phyloP scores from a whole-genome alignment of 805 yeast species.

The Ogataea nonfermentans region DNA sequence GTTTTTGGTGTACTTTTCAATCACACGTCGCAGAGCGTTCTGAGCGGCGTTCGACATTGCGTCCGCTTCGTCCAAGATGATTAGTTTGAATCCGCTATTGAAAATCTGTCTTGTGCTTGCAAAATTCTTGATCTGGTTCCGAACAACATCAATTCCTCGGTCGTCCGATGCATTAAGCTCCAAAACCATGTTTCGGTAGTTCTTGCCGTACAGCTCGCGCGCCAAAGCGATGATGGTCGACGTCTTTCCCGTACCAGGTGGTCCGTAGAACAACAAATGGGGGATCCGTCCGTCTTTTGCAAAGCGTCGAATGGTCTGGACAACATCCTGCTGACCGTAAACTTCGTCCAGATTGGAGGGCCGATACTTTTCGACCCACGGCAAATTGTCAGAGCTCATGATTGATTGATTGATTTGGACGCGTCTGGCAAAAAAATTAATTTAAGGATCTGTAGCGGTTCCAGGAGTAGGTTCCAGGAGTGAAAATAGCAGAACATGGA shows the following conservation, averaged over 20 bases:
- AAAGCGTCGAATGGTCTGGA: slow-evolving; percentile 80
- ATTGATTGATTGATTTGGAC: neutral
- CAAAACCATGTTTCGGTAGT: slow-evolving; percentile 82
- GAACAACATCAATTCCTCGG: slow-evolving; percentile 96
- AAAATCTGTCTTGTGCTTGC: slow-evolving; percentile 96
- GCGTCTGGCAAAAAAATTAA: slow-evolving; percentile 2
- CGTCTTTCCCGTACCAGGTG: slow-evolving; percentile 94
- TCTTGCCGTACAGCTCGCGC: slow-evolving; percentile 77
- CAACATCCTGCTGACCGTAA: slow-evolving; percentile 86
- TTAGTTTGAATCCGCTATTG: slow-evolving; percentile 77
- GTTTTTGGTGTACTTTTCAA: slow-evolving; percentile 90
- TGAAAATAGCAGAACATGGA: slow-evolving; percentile 6
- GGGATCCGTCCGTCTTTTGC: slow-evolving; percentile 83
- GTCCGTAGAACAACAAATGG: slow-evolving; percentile 90
- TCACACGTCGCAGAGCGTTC: slow-evolving; percentile 76
- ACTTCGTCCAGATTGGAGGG: slow-evolving; percentile 83
- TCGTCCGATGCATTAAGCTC: slow-evolving; percentile 97
- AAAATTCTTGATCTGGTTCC: slow-evolving; percentile 94
- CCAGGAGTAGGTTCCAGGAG: slow-evolving; percentile 1
- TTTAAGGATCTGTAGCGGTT: neutral
- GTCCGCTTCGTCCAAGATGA: slow-evolving; percentile 94
- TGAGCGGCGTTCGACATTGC: slow-evolving; percentile 90
- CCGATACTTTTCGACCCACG: slow-evolving; percentile 95
- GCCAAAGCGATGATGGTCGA: slow-evolving; percentile 88
- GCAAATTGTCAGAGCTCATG: slow-evolving; percentile 46